Base-by-base conservation (phyloP, 2,329 filamentous ascomycete genomes). In the Colletotrichum nymphaeae region DNA sequence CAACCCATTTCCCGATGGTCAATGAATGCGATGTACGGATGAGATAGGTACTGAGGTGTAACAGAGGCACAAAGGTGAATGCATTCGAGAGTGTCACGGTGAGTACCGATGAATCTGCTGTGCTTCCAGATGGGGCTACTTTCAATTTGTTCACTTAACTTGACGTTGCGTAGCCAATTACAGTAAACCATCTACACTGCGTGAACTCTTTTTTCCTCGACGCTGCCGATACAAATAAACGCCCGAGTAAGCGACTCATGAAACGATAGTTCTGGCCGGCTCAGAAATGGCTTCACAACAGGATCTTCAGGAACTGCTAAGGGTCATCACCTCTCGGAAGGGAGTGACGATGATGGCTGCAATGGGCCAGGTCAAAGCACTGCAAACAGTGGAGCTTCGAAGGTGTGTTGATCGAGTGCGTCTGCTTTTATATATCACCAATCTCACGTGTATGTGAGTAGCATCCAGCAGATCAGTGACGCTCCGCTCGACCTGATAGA, bases 291-390 rank as follows among this genome's bases (percentile, higher is more conserved):
- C 88, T 8, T 84, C 87, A 1, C 88, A 90, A 75, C 86, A 89
- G 73, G 90, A 92, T 75, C 81, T 92, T 26, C 89, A 92, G 76
- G 90, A 91, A 77, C 85, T 92, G 19, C 83, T 92, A 66, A 89
- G 89, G 59, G 84, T 92, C 67, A 82, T 92, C 76, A 92, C 88
- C 4, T 85, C 86, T 59, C 88, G 89, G 66, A 91, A 90, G 77
- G 63, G 52, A 30, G 81, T 90, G 65, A 83, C 89, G 4, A 89
- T 92, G 82, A 84, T 91, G 80, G 86, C 86, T 66, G 90, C 90
- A 30, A 89, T 92, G 86, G 80, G 83, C 56, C 87, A 90, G 75
- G 85, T 91, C 71, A 91, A 89, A 78, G 84, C 87, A 3, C 83
- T 92, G 1, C 90, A 92, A 78, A 78, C 81, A 2, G 87, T 86